Base-by-base conservation (phyloP, 345 rosid species). In the Crucihimalaya himalaica region DNA sequence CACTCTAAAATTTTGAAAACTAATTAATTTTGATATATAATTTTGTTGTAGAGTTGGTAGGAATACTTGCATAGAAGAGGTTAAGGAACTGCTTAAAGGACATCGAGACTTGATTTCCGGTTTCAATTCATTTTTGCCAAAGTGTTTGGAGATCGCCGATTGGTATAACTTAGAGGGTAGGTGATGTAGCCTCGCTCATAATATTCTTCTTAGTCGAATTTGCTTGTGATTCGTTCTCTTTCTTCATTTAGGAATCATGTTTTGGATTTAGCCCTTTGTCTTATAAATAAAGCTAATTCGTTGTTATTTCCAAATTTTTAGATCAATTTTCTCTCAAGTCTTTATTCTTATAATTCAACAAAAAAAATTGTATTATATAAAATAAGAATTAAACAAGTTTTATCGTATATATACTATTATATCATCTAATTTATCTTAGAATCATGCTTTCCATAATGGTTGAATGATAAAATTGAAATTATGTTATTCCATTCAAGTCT, bases 121-220 rank as follows among this genome's bases (percentile, higher is more conserved):
- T 29, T 70, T 70, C 18, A 57, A 70, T 70, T 15, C 0, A 32
- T 57, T 70, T 12, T 70, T 57, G 5, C 66, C 57, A 70, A 3
- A 70, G 25, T n/a, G 8, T 47, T 31, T 57, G 8, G 62, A 67
- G 37, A 37, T 39, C 3, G 4, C 11, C 11, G 29, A 50, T 54
- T 40, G 62, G 51, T 52, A 50, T 37, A 39, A 55, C 23, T 1
- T 23, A 16, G 48, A 52, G 11, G 71, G 35, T 35, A 25, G 48
- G 13, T 66, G 59, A 58, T 29, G 31, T 42, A 39, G n/a, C 43
- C 8, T 42, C 5, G 5, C 4, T 10, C 39, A 35, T 35, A 12
- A 3, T 35, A 9, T 13, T 35, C 25, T 18, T 46, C 27, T 46
- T 16, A 63, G 12, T 13, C 29, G 18, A 64, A 64, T 35, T 4